Percentiles rank a stretch among this genome's conserved stretches.
phyloP scores from a whole-genome alignment of 495 filamentous ascomycete species.

The Trypethelium eluteriae region DNA sequence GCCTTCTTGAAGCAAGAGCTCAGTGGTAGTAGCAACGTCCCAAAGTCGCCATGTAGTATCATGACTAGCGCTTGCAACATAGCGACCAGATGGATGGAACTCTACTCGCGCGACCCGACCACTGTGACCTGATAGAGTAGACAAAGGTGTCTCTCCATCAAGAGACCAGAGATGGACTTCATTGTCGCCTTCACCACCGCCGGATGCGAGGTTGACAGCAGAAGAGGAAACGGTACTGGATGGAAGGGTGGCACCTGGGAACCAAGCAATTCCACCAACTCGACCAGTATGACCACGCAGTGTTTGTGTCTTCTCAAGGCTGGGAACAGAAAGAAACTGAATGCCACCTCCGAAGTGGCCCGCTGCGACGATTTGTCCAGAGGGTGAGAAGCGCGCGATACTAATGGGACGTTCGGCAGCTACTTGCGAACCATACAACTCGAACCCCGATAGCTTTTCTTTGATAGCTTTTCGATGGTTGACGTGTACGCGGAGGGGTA shows the following conservation, averaged over 20 bases:
- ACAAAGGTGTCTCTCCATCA: slow-evolving; percentile 68
- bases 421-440: slow-evolving; percentile 86
- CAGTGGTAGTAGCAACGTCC: slow-evolving; percentile 79
- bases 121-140: slow-evolving; percentile 77
- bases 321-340: slow-evolving; percentile 74
- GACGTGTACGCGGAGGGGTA: slow-evolving; percentile 78
- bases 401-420: slow-evolving; percentile 83
- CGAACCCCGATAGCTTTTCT: slow-evolving; percentile 71
- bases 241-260: slow-evolving; percentile 70
- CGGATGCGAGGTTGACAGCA: slow-evolving; percentile 78
- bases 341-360: slow-evolving; percentile 89
- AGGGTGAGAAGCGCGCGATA: slow-evolving; percentile 83
- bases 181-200: slow-evolving; percentile 73
- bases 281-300: slow-evolving; percentile 78
- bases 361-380: slow-evolving; percentile 72
- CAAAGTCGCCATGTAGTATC: slow-evolving; percentile 97
- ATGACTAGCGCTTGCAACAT: slow-evolving; percentile 86
- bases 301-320: slow-evolving; percentile 63
- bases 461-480: slow-evolving; percentile 85
- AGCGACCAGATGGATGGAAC: slow-evolving; percentile 86
- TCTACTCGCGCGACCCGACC: slow-evolving; percentile 85
- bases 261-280: slow-evolving; percentile 86
- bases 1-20: slow-evolving; percentile 86
- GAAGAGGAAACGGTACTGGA: slow-evolving; percentile 59
- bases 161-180: slow-evolving; percentile 81